phyloP scores from a whole-genome alignment of 805 yeast genomes.

The Suhomyces prunicola region DNA sequence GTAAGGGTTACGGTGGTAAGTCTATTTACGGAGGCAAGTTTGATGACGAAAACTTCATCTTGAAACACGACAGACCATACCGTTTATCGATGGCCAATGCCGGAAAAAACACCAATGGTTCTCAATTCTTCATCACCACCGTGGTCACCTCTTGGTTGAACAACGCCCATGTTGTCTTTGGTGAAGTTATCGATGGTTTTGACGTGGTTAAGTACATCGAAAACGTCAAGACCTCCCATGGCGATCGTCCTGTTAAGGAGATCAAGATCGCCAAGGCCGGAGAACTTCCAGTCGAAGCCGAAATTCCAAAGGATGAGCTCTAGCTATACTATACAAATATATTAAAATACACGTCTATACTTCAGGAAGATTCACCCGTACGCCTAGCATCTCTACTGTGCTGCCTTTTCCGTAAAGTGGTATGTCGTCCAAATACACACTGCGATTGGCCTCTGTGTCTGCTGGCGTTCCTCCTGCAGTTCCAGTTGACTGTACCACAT shows the following conservation, averaged over 20 bases:
- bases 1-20: conserved; percentile 75
- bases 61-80: conserved; percentile 70
- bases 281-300: conserved; percentile 45
- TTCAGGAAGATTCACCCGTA: conserved; percentile 20
- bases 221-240: conserved; percentile 60
- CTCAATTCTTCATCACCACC: conserved; percentile 94
- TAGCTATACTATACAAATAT: neutral
- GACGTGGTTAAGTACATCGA: conserved; percentile 79
- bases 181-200: conserved; percentile 86
- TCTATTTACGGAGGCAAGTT: conserved; percentile 75
- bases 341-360: neutral
- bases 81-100: conserved; percentile 77
- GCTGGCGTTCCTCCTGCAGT: neutral
- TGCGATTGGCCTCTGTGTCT: conserved; percentile 11
- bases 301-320: conserved; percentile 6
- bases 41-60: conserved; percentile 70
- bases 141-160: conserved; percentile 90
- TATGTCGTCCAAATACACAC: conserved; percentile 35
- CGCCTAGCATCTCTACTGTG: conserved; percentile 36
- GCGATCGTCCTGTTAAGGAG: conserved; percentile 69
- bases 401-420: conserved; percentile 39
- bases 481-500: conserved; percentile 17
- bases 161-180: conserved; percentile 94
- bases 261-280: conserved; percentile 71
- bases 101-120: conserved; percentile 78